Evolutionary conservation across 768 basidiomycete species (phyloP), one percentile per base, ranked within the genome.

Genomic region (Lactarius quietus): DNA sequence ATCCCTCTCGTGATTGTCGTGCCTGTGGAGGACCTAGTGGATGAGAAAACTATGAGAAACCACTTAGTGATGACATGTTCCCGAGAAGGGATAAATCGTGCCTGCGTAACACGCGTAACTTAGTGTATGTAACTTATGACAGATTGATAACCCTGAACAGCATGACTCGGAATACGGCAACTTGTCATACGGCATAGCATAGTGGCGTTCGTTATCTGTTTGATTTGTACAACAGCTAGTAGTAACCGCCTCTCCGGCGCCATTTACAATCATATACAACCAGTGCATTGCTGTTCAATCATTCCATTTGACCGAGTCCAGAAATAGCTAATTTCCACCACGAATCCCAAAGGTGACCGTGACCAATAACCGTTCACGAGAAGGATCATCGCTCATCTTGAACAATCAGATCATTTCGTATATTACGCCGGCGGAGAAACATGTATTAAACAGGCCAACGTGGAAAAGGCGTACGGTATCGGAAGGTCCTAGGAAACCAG

Each of bases 401-500:
- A 54, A 41, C 38, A 33, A 53, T 58, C 61, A 43, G 57, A 35
- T 62, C 56, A 36, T 41, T 41, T 53, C 56, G 38, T 53, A 36
- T 53, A 62, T 57, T 57, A 56, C 20, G 20, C 26, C 61, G 39
- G 48, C 56, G 15, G 56, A 45, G 52, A 61, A 53, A 61, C 59
- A 65, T 51, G 43, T 57, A 59, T 55, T 38, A 59, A 62, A 64
- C 57, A 54, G 43, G 48, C 63, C 55, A 20, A 39, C 29, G 59
- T 35, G 23, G 39, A 58, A 57, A 66, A 17, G 31, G 43, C 65
- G 33, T 58, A 66, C 65, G 65, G 58, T 41, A 64, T 52, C 51
- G 51, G 6, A 58, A 54, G 38, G 61, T 62, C 62, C 65, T 66
- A 62, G 61, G 53, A 59, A 62, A 66, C 61, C 65, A 69, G 60